Evolutionary conservation across 139 green algal genomes (phyloP), one percentile per base, ranked within the genome.

Genomic region (Chlorella sp.): DNA sequence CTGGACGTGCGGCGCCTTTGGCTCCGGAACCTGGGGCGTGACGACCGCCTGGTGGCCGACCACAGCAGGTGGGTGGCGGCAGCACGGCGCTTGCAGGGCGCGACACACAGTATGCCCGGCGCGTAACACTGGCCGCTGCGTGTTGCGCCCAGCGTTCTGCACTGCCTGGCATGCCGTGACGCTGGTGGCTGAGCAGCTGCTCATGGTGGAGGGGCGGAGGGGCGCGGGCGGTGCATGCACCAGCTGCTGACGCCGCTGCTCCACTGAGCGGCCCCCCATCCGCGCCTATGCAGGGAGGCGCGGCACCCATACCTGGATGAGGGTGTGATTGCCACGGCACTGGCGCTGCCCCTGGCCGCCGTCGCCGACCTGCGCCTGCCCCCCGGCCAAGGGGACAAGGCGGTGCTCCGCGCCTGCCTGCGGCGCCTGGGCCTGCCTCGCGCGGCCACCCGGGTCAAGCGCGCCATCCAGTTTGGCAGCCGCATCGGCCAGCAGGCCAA

Each of bases 301-400:
- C 74, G 94, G 46, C 90, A 95, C 76, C 95, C 95, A 1, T 98
- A 98, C 70, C 63, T 98, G 67, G 95, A 98, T 60, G 95, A 98
- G 70, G 53, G 48, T 1, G 66, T 98, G 45, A 83, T 97, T 62
- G 35, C n/a, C 2, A 36, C 78, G 17, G 38, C 95, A 27, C 81
- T 93, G 56, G 42, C 42, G 9, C 46, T 80, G 51, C 88, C 79
- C 8, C 63, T 97, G 66, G n/a, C 48, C 9, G 43, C 77, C 23
- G 35, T 94, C 19, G 76, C 77, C 2, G 77, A 94, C 74, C 70
- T 89, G 33, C 67, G 38, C 2, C 74, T 79, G 59, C 74, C 82
- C n/a, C 50, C 81, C 41, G 86, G 93, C n/a, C 60, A 66, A 21
- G 94, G 94, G 7, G 94, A 98, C 86, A 98, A 98, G 86, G 73